Percentiles rank a stretch among this genome's conserved stretches.
Conservation (phyloP, 306 rosid genomes). For the Vicia faba region DNA sequence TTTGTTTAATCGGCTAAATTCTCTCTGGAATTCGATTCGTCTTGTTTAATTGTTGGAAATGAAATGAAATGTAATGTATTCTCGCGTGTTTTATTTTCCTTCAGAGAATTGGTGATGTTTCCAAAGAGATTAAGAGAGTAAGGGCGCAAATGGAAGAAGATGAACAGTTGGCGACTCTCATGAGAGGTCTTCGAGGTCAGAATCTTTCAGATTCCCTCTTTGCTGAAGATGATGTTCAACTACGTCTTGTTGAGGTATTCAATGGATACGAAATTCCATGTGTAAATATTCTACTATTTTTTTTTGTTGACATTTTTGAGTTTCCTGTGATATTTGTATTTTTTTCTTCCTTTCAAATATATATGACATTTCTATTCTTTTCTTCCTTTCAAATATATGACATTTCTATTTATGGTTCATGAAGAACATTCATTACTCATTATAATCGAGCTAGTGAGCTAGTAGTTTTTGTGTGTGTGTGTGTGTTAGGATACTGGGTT, state of each 20-base stretch:
- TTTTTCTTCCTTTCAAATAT: too few relatives aligned
- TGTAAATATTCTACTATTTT: not conserved
- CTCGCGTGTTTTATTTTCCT: not conserved
- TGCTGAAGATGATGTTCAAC: conserved; percentile 80
- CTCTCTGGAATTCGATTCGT: not conserved
- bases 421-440: conserved; percentile 11
- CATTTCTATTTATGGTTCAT: not conserved
- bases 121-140: conserved; percentile 88
- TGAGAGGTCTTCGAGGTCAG: conserved; percentile 96
- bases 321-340: not conserved
- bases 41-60: not conserved
- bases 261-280: not conserved
- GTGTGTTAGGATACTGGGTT: too few relatives aligned
- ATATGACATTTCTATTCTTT: too few relatives aligned
- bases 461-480: not conserved
- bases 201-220: conserved; percentile 78
- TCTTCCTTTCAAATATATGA: too few relatives aligned
- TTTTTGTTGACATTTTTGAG: not conserved
- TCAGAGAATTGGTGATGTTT: conserved; percentile 91
- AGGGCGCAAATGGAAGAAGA: conserved; percentile 97
- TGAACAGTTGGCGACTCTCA: conserved; percentile 83
- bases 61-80: not conserved
- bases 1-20: not conserved
- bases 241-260: conserved; percentile 91
- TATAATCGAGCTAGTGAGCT: not conserved